Base-by-base conservation (phyloP, 192 early-diverging fungal species). In the Podila minutissima region DNA sequence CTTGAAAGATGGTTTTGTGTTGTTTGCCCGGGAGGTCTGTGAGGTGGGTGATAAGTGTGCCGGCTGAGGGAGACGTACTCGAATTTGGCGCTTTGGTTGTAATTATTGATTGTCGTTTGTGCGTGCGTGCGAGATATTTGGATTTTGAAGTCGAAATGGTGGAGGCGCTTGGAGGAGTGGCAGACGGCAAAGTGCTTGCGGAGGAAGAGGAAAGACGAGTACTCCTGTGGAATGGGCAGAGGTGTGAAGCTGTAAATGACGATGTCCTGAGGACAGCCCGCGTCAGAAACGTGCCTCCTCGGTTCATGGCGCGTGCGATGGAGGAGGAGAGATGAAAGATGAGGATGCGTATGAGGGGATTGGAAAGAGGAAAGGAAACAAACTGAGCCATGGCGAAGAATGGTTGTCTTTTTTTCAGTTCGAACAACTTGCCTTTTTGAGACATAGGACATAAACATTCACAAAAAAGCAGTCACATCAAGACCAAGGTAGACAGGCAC, bases 11-110 rank as follows among this genome's bases (percentile, higher is more conserved):
- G 15, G 37, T 41, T n/a, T 67, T 29, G 50, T 37, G 59, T 11
- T 79, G 28, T 6, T 29, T 38, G 29, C 55, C 41, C 2, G 61
- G 57, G 61, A 72, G 20, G 17, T 67, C 19, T 4, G 76, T 72
- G 37, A 79, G 38, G 48, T 64, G 69, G 29, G 29, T 24, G 6
- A 79, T 35, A 28, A 79, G 29, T 12, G 22, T 22, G 24, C 26
- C 24, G 17, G 24, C n/a, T 0, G 53, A 55, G 0, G 53, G 53
- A 55, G n/a, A 17, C 5, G 1, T 55, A 22, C 8, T 24, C 24
- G 53, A 55, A 5, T n/a, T 55, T 24, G 22, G 8, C 17, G 0
- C 53, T 22, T 55, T 55, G 53, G 6, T 24, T 55, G 53, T 24
- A 22, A 55, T 55, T 22, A 0, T 55, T 24, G 53, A n/a, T 24